Evolutionary conservation across 495 filamentous ascomycete species (phyloP), one percentile per base, ranked within the genome.

Genomic region (Daldinia caldariorum): DNA sequence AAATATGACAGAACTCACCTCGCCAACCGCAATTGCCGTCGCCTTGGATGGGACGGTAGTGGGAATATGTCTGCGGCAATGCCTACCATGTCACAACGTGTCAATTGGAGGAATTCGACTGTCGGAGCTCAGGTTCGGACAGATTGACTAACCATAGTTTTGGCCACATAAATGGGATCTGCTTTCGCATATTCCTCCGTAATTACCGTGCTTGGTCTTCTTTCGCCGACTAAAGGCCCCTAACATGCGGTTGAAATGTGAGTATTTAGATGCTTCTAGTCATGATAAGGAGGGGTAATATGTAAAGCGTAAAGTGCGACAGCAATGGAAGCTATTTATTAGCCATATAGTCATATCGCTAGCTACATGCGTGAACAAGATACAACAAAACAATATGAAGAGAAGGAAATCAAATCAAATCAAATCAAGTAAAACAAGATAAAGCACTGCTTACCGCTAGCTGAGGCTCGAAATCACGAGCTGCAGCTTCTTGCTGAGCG

Each of bases 21-120:
- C 95, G 87, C 94, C 95, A 99, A 70, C 95, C 95, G 82, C 95
- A 99, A 75, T 96, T 94, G 39, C 95, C 95, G 81, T 99, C 95
- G 20, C 95, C 94, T 77, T 89, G 90, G 79, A 97, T 89, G 4
- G 90, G 90, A 45, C 95, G 92, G 73, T 92, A 95, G 72, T 93
- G 89, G 14, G 93, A 92, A 76, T 96, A 97, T 67, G 91, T 94
- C 61, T 90, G 83, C 1, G 92, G 90, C 54, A 99, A 84, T 32
- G 89, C 86, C 94, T 97, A 73, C 47, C 67, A 54, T 56, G 9
- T 60, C 29, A 53, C 16, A 14, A 58, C 38, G 66, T 53, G 73
- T 66, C 62, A 74, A 67, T 65, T 66, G 70, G 67, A 26, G 22
- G 18, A 16, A 22, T 9, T 66, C 45, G 55, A 49, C 45, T 34